phyloP scores from a whole-genome alignment of 345 rosid species.

The Corymbia maculata region DNA sequence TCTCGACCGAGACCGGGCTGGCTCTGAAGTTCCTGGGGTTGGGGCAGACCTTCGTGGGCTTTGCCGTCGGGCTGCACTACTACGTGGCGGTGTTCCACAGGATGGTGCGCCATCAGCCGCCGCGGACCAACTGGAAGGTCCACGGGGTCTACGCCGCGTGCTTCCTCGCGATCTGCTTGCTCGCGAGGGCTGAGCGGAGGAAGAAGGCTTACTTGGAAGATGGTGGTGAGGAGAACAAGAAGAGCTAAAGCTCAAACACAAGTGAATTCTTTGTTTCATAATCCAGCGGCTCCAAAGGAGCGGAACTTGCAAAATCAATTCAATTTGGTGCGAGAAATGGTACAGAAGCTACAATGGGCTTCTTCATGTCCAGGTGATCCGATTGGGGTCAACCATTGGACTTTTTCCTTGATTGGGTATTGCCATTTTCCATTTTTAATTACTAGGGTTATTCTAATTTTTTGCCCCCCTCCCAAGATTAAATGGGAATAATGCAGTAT shows the following conservation, averaged over 20 bases:
- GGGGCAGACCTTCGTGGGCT: constrained; percentile 65
- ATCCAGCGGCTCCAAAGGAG: neutral
- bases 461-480: neutral
- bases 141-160: constrained; percentile 92
- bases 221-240: constrained; percentile 94
- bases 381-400: neutral
- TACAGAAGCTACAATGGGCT: neutral
- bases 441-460: neutral
- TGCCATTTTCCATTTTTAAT: neutral
- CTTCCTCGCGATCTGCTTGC: constrained; percentile 60
- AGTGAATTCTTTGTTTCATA: neutral
- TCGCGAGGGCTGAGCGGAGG: constrained; percentile 62
- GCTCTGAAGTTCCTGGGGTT: constrained; percentile 55
- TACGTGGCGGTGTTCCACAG: constrained; percentile 89
- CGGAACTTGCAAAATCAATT: neutral
- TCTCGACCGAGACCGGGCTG: constrained; percentile 59
- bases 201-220: constrained; percentile 90
- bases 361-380: neutral
- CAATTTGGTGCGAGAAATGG: neutral
- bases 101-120: constrained; percentile 71
- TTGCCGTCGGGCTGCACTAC: constrained; percentile 75
- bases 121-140: constrained; percentile 84
- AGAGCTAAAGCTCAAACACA: constrained; percentile 24
- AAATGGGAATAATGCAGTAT: neutral
- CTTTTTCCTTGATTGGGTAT: neutral